Base-by-base conservation (phyloP, 306 rosid species). In the Spatholobus suberectus region DNA sequence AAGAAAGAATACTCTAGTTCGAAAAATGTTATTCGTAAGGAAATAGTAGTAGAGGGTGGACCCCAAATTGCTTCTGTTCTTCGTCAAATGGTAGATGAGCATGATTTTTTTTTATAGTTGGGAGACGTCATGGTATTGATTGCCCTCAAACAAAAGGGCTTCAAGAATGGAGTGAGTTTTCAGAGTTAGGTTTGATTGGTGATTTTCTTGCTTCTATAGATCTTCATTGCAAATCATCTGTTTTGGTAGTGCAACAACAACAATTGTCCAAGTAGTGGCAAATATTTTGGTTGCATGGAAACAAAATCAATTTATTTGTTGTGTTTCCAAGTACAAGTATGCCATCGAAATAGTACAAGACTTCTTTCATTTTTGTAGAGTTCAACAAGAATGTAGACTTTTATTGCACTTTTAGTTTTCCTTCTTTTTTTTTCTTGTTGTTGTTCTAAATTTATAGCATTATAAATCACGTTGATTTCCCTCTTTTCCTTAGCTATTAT, bases 141-240 rank as follows among this genome's bases (percentile, higher is more conserved):
- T 85, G 68, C 1, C 87, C 79, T 49, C 88, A 86, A 21, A 90
- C 90, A 0, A 32, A 68, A 3, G 91, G 89, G 12, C 88, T 90
- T 35, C 23, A 73, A 18, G 86, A 88, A 59, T 92, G 94, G 94
- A 86, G 81, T 84, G 97, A 92, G 70, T 89, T 89, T 32, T 77
- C 86, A 9, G 94, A 92, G 75, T 77, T 92, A 26, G 97, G 94
- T 27, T 49, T 76, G 0, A 11, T 90, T 8, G 94, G 94, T 37
- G 97, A 92, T 80, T 67, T 83, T 86, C 91, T 92, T 55, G 89
- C 94, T 26, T 90, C 97, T 0, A 21, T 86, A 0, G 92, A 88
- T 75, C 32, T 83, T 23, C 49, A 78, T 8, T 55, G 70, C 35
- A 86, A 3, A 40, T 75, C 93, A 57, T 90, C 92, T 17, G 29